Evolutionary conservation across 2,329 filamentous ascomycete species (phyloP).

Genomic region (Pestalotiopsis sp.): DNA sequence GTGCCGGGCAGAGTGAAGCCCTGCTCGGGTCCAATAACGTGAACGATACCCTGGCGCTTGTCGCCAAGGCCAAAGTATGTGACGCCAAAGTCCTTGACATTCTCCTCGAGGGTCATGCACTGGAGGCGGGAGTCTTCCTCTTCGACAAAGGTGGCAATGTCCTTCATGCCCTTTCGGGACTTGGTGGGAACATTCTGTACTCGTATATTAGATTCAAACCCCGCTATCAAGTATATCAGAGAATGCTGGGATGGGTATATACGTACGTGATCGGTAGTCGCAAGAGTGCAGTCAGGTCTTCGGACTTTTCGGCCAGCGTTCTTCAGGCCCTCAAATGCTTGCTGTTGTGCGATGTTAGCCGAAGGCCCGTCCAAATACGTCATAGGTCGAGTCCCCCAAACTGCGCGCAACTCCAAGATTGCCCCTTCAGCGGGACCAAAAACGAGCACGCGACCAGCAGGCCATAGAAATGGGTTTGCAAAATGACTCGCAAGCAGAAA

Average conservation of each 20-base stretch:
- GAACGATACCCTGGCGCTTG: slow-evolving; percentile 96
- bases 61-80: slow-evolving; percentile 97
- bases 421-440: background rate
- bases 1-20: slow-evolving; percentile 97
- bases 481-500: background rate
- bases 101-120: slow-evolving; percentile 94
- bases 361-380: background rate
- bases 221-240: background rate
- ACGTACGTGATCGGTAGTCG: slow-evolving; percentile 93
- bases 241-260: background rate
- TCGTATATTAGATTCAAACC: slow-evolving; percentile 20
- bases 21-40: slow-evolving; percentile 97
- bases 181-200: slow-evolving; percentile 87
- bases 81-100: slow-evolving; percentile 93
- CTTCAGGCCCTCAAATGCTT: slow-evolving; percentile 95
- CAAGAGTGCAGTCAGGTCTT: slow-evolving; percentile 94
- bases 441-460: background rate
- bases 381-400: background rate
- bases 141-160: slow-evolving; percentile 90
- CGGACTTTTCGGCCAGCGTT: slow-evolving; percentile 88
- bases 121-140: slow-evolving; percentile 92
- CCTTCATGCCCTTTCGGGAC: slow-evolving; percentile 90
- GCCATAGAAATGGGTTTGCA: background rate
- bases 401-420: background rate
- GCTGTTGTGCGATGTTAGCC: slow-evolving; percentile 41